A percentile compares a stretch with the other conserved stretches of the same genome.
phyloP scores from a whole-genome alignment of 2,329 filamentous ascomycete genomes.

The Claviceps sp. region DNA sequence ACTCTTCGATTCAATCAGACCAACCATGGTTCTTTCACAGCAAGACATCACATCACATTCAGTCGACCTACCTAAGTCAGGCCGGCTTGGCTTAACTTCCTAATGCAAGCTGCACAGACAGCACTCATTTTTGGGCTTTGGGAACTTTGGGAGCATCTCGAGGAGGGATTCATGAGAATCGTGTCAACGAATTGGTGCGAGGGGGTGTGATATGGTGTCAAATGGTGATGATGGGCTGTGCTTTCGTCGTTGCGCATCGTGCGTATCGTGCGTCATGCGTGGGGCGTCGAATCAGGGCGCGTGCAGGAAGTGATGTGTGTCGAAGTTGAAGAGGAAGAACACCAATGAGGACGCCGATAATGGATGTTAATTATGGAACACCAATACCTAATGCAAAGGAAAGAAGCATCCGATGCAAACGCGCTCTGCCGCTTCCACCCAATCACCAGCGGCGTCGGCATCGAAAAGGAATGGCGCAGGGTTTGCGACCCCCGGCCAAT shows the following conservation, averaged over 20 bases:
- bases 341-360: no score
- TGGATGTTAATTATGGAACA: no score
- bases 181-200: no score
- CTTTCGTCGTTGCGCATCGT: neutral
- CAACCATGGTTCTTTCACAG: neutral
- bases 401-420: neutral
- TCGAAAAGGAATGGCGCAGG: constrained; percentile 9
- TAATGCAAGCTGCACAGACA: no score
- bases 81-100: no score
- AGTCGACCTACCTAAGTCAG: no score
- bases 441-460: constrained; percentile 5
- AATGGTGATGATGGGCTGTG: neutral
- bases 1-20: neutral
- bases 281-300: neutral
- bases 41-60: neutral
- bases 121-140: no score
- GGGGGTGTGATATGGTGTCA: neutral
- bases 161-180: no score
- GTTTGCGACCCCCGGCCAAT: constrained; percentile 9
- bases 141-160: no score
- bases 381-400: neutral
- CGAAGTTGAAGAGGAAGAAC: neutral
- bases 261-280: neutral
- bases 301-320: neutral
- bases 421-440: neutral